phyloP scores from a whole-genome alignment of 2,329 filamentous ascomycete genomes.

The Paramyrothecium roridum region DNA sequence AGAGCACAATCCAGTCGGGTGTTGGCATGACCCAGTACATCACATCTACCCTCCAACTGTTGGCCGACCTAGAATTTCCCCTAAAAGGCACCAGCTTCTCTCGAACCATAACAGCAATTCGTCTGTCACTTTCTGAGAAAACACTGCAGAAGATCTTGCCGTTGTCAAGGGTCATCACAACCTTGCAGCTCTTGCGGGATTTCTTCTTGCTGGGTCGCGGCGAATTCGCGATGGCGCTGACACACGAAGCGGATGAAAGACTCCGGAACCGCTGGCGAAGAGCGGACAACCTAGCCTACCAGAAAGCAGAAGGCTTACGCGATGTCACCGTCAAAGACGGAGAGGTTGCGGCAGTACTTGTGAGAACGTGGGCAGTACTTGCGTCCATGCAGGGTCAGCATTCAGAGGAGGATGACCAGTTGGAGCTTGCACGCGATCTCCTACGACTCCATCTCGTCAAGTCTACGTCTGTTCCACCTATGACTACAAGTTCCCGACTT shows the following conservation, averaged over 20 bases:
- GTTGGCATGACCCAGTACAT: slow-evolving; percentile 56
- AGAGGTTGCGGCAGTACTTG: slow-evolving; percentile 74
- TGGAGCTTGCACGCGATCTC: slow-evolving; percentile 79
- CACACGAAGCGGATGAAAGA: slow-evolving; percentile 79
- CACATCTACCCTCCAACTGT: slow-evolving; percentile 64
- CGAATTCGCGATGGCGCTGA: slow-evolving; percentile 86
- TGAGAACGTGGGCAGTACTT: slow-evolving; percentile 75
- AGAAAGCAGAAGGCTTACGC: slow-evolving; percentile 47
- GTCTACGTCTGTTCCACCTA: slow-evolving; percentile 32
- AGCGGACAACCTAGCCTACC: slow-evolving; percentile 54
- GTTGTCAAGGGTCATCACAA: slow-evolving; percentile 70
- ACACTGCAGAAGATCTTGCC: slow-evolving; percentile 81
- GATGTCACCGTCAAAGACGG: slow-evolving; percentile 74
- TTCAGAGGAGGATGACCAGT: slow-evolving; percentile 75
- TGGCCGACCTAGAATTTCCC: slow-evolving; percentile 69
- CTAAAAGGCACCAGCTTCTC: slow-evolving; percentile 70
- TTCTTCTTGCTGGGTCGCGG: slow-evolving; percentile 86
- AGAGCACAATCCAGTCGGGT: slow-evolving; percentile 40
- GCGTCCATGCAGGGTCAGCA: slow-evolving; percentile 68
- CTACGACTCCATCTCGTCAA: slow-evolving; percentile 65
- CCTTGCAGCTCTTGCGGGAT: slow-evolving; percentile 73
- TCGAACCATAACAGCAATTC: slow-evolving; percentile 70
- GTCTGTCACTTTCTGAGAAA: slow-evolving; percentile 78
- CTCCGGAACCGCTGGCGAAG: slow-evolving; percentile 71
- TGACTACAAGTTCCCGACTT: slow-evolving; percentile 33